Percentiles rank a stretch among this genome's conserved stretches.
These are phyloP conservation scores for Goffeauzyma gilvescens DNA, from an alignment of 768 basidiomycete species.

Conservation along the genomic window DNA sequence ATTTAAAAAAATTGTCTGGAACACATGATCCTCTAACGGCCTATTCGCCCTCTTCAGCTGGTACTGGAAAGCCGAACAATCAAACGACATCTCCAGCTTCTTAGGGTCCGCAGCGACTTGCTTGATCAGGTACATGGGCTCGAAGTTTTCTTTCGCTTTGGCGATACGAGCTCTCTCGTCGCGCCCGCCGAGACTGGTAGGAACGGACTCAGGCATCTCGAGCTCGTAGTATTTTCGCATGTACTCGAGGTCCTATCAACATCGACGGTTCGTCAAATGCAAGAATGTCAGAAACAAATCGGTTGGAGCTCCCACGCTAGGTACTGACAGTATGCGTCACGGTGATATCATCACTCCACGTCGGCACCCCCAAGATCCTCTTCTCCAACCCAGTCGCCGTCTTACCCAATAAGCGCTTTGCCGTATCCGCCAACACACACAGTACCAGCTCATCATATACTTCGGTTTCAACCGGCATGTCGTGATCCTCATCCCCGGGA, in stretches of 20 bases:
- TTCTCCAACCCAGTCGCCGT: conserved; percentile 34
- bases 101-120: conserved; percentile 25
- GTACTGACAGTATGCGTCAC: conserved; percentile 37
- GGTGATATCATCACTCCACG: conserved; percentile 36
- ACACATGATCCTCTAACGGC: conserved; percentile 33
- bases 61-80: conserved; percentile 29
- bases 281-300: not conserved
- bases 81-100: conserved; percentile 34
- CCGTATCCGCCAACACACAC: conserved; percentile 36
- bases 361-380: conserved; percentile 36
- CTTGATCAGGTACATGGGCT: conserved; percentile 36
- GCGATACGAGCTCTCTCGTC: conserved; percentile 30
- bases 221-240: conserved; percentile 32
- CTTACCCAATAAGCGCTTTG: conserved; percentile 35
- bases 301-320: not conserved
- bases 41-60: conserved; percentile 23
- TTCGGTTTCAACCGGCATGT: conserved; percentile 29
- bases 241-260: conserved; percentile 29
- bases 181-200: conserved; percentile 25
- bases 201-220: conserved; percentile 24
- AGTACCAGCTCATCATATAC: conserved; percentile 38
- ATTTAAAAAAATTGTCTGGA: conserved; percentile 36
- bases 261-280: not conserved
- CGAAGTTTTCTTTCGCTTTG: conserved; percentile 29
- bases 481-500: conserved; percentile 28